These are phyloP conservation scores for Intubia oerlemansii DNA, from an alignment of 2,329 filamentous ascomycete genomes.

Conservation along the genomic window DNA sequence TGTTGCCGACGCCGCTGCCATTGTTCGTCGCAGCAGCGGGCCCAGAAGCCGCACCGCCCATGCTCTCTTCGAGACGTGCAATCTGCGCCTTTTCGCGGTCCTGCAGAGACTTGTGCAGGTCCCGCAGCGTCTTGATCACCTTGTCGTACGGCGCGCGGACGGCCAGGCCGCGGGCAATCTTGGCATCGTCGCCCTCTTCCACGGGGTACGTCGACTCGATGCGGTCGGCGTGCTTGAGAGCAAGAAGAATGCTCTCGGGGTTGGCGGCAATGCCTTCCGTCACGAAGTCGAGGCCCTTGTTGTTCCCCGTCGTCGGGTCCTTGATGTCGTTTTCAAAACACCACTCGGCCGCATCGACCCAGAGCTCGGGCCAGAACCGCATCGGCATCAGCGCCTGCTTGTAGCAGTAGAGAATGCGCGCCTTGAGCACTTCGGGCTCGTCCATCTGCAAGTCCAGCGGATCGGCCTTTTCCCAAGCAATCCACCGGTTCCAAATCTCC, in stretches of 20 bases:
- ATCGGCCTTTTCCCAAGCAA: constrained; percentile 87
- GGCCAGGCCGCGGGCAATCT: constrained; percentile 54
- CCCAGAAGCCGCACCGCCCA: constrained; percentile 12
- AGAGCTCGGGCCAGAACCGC: constrained; percentile 86
- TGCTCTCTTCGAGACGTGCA: constrained; percentile 30
- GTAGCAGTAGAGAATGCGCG: constrained; percentile 74
- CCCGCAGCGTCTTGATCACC: constrained; percentile 73
- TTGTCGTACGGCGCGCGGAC: constrained; percentile 70
- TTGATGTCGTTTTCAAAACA: constrained; percentile 57
- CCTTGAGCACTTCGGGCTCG: constrained; percentile 51
- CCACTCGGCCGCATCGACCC: constrained; percentile 89
- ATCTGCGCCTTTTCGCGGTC: constrained; percentile 38
- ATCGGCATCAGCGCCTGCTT: constrained; percentile 86
- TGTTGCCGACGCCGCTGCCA: no score
- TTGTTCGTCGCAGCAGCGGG: not conserved
- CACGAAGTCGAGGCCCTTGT: constrained; percentile 52
- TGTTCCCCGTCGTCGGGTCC: constrained; percentile 29
- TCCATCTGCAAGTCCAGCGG: constrained; percentile 71
- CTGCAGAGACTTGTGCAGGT: constrained; percentile 53
- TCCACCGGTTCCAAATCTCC: constrained; percentile 81
- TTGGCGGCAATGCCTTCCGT: constrained; percentile 71
- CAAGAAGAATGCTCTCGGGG: constrained; percentile 77
- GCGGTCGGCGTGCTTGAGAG: constrained; percentile 74
- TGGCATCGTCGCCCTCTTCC: constrained; percentile 54
- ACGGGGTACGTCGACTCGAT: constrained; percentile 59